These are phyloP conservation scores for Tricholoma sp. DNA, from an alignment of 768 basidiomycete genomes.

Conservation along the genomic window DNA sequence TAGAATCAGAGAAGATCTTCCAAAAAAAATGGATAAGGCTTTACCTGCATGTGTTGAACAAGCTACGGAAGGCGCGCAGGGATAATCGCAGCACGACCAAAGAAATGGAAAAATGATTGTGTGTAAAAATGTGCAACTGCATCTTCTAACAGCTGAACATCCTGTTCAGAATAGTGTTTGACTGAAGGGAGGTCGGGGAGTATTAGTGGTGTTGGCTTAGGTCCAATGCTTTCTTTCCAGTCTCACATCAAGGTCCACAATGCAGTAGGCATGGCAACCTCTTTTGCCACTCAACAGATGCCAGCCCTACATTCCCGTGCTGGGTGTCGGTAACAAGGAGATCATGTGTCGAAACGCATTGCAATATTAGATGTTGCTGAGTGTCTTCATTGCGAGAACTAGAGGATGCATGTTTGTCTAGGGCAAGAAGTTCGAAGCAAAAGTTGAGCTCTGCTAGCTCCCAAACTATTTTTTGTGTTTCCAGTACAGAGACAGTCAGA, in stretches of 20 bases:
- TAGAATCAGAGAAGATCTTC: too few relatives aligned
- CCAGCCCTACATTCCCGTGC: background rate
- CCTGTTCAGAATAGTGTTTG: too few relatives aligned
- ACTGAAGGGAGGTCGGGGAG: background rate
- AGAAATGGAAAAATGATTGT: background rate
- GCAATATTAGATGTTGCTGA: background rate
- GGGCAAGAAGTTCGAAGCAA: too few relatives aligned
- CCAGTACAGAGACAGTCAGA: too few relatives aligned
- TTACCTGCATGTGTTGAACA: background rate
- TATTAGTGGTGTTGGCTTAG: background rate
- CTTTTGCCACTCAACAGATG: background rate
- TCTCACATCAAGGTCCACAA: background rate
- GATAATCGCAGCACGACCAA: background rate
- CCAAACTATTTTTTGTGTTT: too few relatives aligned
- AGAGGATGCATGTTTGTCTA: background rate
- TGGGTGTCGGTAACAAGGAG: too few relatives aligned
- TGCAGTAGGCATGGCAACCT: background rate
- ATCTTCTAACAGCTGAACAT: slow-evolving; percentile 1
- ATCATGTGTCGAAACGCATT: background rate
- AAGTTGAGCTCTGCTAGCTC: too few relatives aligned
- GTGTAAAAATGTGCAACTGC: background rate
- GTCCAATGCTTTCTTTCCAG: background rate
- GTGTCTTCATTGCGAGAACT: background rate
- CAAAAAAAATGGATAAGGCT: too few relatives aligned
- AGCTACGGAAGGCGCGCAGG: background rate